A percentile compares a stretch with the other conserved stretches of the same genome.
These are phyloP conservation scores for Seiridium unicorne DNA, from an alignment of 2,329 filamentous ascomycete species.

Conservation along the genomic window DNA sequence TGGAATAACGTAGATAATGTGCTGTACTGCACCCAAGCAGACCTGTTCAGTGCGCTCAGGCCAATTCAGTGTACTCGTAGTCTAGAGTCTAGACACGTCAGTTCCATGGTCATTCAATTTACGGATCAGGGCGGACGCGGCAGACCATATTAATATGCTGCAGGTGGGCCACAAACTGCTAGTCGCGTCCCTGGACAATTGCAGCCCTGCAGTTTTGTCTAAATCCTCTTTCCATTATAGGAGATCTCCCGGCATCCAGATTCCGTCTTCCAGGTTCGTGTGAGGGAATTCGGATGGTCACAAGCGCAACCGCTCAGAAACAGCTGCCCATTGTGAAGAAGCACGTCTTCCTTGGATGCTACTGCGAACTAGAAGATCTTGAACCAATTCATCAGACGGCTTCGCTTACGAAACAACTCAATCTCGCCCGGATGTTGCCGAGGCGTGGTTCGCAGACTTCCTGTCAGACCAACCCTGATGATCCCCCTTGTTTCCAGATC, in stretches of 20 bases:
- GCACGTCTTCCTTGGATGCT: background rate
- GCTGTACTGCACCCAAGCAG: too few relatives aligned
- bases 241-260: background rate
- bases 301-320: background rate
- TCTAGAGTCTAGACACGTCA: background rate
- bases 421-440: background rate
- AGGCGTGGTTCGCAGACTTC: background rate
- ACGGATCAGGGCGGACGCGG: background rate
- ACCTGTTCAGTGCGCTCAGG: background rate
- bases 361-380: too few relatives aligned
- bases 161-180: background rate
- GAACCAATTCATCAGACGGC: background rate
- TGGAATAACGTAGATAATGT: too few relatives aligned
- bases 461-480: background rate
- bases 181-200: background rate
- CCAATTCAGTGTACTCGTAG: background rate
- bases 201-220: background rate
- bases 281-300: background rate
- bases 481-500: background rate
- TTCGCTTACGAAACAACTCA: background rate
- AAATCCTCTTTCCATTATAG: conserved; percentile 3
- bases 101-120: background rate
- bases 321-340: background rate
- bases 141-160: background rate
- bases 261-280: background rate